phyloP scores from a whole-genome alignment of 495 filamentous ascomycete genomes.

The Recurvomyces mirabilis region DNA sequence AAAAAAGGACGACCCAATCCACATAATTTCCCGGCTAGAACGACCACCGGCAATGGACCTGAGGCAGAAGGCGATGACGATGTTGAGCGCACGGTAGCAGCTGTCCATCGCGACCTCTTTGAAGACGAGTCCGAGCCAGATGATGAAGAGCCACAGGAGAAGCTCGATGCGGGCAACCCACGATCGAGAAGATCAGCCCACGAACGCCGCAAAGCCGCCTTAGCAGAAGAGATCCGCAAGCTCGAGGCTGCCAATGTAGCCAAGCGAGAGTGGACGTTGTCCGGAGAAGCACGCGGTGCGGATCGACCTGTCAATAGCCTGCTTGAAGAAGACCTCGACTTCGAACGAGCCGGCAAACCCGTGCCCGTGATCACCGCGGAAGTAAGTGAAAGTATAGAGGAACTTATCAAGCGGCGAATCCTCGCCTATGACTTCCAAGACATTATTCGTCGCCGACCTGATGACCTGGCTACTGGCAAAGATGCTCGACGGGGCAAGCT shows the following conservation, averaged over 20 bases:
- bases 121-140: slow-evolving; percentile 48
- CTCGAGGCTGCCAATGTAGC: slow-evolving; percentile 83
- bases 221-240: slow-evolving; percentile 79
- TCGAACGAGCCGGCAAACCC: slow-evolving; percentile 91
- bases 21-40: slow-evolving; percentile 30
- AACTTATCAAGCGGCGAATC: slow-evolving; percentile 87
- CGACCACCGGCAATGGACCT: slow-evolving; percentile 24
- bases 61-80: slow-evolving; percentile 41
- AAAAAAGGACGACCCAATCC: slow-evolving; percentile 33
- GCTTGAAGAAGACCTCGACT: slow-evolving; percentile 89
- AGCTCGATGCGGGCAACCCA: slow-evolving; percentile 34
- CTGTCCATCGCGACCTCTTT: slow-evolving; percentile 84
- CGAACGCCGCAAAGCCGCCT: slow-evolving; percentile 72
- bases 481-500: slow-evolving; percentile 46
- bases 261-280: slow-evolving; percentile 81
- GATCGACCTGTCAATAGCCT: slow-evolving; percentile 83
- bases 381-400: slow-evolving; percentile 83
- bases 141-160: slow-evolving; percentile 2
- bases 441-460: slow-evolving; percentile 70
- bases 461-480: slow-evolving; percentile 43
- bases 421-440: slow-evolving; percentile 89
- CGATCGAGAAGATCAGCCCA: slow-evolving; percentile 60
- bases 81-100: slow-evolving; percentile 75
- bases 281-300: slow-evolving; percentile 74
- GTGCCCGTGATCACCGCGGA: slow-evolving; percentile 92